Percentiles rank a stretch among this genome's conserved stretches.
phyloP scores from a whole-genome alignment of 83 land plant species.

The Picea abies region DNA sequence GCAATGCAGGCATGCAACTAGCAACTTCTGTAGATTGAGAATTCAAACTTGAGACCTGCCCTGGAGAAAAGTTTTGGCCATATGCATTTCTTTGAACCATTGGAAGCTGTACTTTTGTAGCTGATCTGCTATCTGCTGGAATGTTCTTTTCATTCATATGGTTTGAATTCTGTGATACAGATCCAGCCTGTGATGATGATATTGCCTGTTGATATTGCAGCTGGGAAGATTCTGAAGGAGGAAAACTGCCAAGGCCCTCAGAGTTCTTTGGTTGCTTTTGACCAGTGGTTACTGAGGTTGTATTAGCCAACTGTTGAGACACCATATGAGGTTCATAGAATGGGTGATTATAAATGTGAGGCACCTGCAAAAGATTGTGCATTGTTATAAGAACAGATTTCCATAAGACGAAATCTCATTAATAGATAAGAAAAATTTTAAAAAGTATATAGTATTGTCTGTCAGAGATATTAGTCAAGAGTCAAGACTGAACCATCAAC shows the following conservation, averaged over 20 bases:
- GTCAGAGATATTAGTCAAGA: background rate
- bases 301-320: background rate
- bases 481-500: background rate
- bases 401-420: background rate
- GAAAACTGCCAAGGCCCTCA: background rate
- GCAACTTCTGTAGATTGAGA: background rate
- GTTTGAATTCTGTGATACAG: background rate
- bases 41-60: background rate
- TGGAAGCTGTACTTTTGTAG: background rate
- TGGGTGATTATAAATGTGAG: background rate
- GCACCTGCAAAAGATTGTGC: background rate
- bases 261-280: background rate
- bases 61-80: background rate
- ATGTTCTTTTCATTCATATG: constrained; percentile 1
- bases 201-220: constrained; percentile 5
- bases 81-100: background rate
- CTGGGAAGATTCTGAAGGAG: constrained; percentile 2
- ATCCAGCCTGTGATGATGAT: background rate
- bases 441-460: background rate
- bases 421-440: background rate
- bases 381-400: background rate
- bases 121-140: background rate
- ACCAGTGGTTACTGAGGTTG: background rate
- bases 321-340: background rate
- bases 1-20: background rate